Evolutionary conservation across 1,284 basidiomycete species (phyloP).

Genomic region (Apiotrichum veenhuisii): DNA sequence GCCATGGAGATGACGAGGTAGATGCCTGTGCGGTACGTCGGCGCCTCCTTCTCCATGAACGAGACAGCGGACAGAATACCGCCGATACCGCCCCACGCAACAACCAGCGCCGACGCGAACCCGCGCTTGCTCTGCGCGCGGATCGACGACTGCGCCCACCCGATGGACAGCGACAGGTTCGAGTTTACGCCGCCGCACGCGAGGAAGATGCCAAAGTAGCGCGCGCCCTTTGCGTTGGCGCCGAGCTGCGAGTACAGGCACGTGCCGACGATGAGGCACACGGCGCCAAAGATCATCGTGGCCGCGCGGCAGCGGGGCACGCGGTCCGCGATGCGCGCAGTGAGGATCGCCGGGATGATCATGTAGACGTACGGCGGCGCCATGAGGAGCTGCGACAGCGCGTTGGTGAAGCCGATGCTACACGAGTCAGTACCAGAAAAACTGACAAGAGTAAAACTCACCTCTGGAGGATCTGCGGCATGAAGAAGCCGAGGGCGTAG

Average conservation of each 20-base stretch:
- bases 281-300: conserved; percentile 6
- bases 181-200: conserved; percentile 42
- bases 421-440: too few species aligned
- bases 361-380: conserved; percentile 48
- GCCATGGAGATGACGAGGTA: conserved; percentile 16
- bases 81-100: conserved; percentile 50
- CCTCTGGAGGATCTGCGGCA: conserved; percentile 48
- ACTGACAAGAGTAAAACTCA: too few species aligned
- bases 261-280: conserved; percentile 11
- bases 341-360: conserved; percentile 41
- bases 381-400: conserved; percentile 40
- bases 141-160: conserved; percentile 49
- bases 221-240: conserved; percentile 28
- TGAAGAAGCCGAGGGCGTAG: conserved; percentile 42
- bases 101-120: conserved; percentile 46
- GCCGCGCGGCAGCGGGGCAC: conserved; percentile 2
- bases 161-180: conserved; percentile 38
- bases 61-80: conserved; percentile 38
- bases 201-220: conserved; percentile 50
- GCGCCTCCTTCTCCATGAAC: conserved; percentile 16
- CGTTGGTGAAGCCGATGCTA: conserved; percentile 43
- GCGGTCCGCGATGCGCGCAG: conserved; percentile 48
- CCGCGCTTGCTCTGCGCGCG: conserved; percentile 47
- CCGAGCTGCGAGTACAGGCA: conserved; percentile 17
- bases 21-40: conserved; percentile 13